Evolutionary conservation across 2,329 filamentous ascomycete genomes (phyloP).

Genomic region (Capronia epimyces): DNA sequence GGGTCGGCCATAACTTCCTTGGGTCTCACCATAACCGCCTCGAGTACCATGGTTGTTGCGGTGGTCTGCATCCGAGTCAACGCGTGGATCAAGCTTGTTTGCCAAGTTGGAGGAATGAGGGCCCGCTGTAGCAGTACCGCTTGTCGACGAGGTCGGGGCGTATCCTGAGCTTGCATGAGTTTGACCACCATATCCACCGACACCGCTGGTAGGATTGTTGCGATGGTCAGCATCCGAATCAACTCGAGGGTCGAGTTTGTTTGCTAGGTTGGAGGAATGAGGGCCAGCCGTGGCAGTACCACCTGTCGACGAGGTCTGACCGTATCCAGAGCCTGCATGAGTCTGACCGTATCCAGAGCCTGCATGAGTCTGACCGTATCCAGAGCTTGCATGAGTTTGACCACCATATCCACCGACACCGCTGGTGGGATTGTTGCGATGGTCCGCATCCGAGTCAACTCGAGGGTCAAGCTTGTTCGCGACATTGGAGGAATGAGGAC

Average conservation of each 20-base stretch:
- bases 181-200: conserved; percentile 13
- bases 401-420: conserved; percentile 12
- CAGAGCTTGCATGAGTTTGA: neutral
- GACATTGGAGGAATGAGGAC: conserved; percentile 36
- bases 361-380: neutral
- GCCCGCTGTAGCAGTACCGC: conserved; percentile 32
- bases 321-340: neutral
- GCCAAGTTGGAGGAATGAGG: conserved; percentile 37
- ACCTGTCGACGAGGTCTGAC: too few relatives aligned
- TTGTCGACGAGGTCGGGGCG: neutral
- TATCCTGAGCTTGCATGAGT: conserved; percentile 13
- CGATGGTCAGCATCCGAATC: conserved; percentile 32
- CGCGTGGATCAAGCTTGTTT: conserved; percentile 39
- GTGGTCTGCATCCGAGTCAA: conserved; percentile 31
- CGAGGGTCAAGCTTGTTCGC: conserved; percentile 40
- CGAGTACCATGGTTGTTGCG: conserved; percentile 12
- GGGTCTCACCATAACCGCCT: conserved; percentile 16
- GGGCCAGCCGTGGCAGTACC: conserved; percentile 31
- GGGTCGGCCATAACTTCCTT: too few relatives aligned
- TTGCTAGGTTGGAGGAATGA: conserved; percentile 37
- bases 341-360: neutral
- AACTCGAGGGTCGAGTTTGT: conserved; percentile 39
- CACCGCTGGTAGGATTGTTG: conserved; percentile 15
- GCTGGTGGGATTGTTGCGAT: conserved; percentile 10
- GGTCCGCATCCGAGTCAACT: conserved; percentile 30